Evolutionary conservation across 2,329 filamentous ascomycete species (phyloP).

Genomic region (Zelopaecilomyces penicillatus): DNA sequence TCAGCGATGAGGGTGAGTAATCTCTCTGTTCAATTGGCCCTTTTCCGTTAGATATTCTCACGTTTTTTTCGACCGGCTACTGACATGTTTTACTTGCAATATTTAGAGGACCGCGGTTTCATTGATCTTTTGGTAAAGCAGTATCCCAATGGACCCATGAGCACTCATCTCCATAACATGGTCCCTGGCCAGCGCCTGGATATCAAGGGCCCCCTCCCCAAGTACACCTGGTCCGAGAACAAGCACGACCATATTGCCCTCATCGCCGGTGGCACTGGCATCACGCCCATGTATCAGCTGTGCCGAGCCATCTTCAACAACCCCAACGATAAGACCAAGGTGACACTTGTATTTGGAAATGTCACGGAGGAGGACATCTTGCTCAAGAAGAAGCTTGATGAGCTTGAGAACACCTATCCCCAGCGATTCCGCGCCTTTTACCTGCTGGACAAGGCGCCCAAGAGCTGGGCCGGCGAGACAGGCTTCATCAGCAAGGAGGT

Average conservation of each 20-base stretch:
- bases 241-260: slow-evolving; percentile 86
- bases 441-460: slow-evolving; percentile 75
- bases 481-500: slow-evolving; percentile 86
- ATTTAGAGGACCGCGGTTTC: slow-evolving; percentile 63
- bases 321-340: slow-evolving; percentile 93
- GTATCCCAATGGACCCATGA: slow-evolving; percentile 89
- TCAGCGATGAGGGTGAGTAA: slow-evolving; percentile 68
- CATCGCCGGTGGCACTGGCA: slow-evolving; percentile 91
- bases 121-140: slow-evolving; percentile 87
- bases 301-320: slow-evolving; percentile 88
- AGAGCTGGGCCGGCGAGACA: slow-evolving; percentile 67
- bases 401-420: slow-evolving; percentile 91
- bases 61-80: background rate
- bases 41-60: no score
- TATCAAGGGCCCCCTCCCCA: slow-evolving; percentile 92
- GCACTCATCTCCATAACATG: slow-evolving; percentile 77
- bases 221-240: slow-evolving; percentile 83
- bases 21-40: background rate
- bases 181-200: slow-evolving; percentile 72
- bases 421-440: slow-evolving; percentile 95
- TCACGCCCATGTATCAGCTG: slow-evolving; percentile 97
- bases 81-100: background rate
- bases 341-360: slow-evolving; percentile 92
- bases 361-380: slow-evolving; percentile 84
- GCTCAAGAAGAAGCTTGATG: slow-evolving; percentile 72